Percentiles rank a stretch among this genome's conserved stretches.
Evolutionary conservation across 345 rosid species (phyloP).

Genomic region (Stellera chamaejasme): DNA sequence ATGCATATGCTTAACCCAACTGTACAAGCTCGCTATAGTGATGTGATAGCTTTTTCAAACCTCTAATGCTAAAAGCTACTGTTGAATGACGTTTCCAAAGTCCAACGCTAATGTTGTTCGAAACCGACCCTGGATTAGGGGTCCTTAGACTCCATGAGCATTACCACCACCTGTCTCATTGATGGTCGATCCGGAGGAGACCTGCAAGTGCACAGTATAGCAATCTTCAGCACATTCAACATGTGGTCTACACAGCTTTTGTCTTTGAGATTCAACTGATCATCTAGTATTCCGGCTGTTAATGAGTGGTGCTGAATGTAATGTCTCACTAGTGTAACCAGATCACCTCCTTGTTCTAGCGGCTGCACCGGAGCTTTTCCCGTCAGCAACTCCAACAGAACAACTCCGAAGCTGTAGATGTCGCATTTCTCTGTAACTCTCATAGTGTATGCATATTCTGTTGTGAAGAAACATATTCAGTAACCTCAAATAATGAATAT

Average conservation of each 20-base stretch:
- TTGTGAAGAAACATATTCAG: conserved; percentile 4
- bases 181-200: conserved; percentile 80
- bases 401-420: conserved; percentile 92
- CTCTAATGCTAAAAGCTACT: too few relatives aligned
- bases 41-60: too few relatives aligned
- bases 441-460: conserved; percentile 97
- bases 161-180: conserved; percentile 75
- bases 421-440: conserved; percentile 96
- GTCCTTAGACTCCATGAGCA: conserved; percentile 70
- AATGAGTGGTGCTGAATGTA: conserved; percentile 46
- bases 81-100: too few relatives aligned
- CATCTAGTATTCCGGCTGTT: conserved; percentile 51
- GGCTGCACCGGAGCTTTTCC: conserved; percentile 89
- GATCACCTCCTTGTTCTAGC: conserved; percentile 86
- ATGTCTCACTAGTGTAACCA: conserved; percentile 61
- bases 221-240: conserved; percentile 71
- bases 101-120: too few relatives aligned
- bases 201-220: conserved; percentile 59
- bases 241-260: conserved; percentile 48
- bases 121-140: not conserved
- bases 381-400: conserved; percentile 63
- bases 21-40: too few relatives aligned
- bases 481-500: not conserved
- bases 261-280: conserved; percentile 50
- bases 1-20: too few relatives aligned